Evolutionary conservation across 129 eudicot genomes (phyloP).

Genomic region (carrot (Daucus carota)): DNA sequence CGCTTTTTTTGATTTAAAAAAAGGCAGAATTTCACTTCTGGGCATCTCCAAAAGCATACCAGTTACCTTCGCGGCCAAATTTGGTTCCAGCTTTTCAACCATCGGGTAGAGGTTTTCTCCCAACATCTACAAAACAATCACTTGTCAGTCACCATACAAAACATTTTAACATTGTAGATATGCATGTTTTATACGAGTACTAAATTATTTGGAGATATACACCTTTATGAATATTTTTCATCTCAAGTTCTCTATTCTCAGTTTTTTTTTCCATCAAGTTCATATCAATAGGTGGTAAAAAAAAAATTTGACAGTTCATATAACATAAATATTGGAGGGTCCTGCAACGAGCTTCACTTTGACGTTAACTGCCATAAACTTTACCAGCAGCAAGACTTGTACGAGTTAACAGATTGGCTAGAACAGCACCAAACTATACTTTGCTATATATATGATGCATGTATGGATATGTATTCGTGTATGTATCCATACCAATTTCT

Average conservation of each 20-base stretch:
- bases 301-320: background rate
- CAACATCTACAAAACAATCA: constrained; percentile 43
- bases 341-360: background rate
- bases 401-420: background rate
- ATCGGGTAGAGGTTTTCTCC: constrained; percentile 72
- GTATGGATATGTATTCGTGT: background rate
- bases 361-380: background rate
- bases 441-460: background rate
- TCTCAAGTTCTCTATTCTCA: background rate
- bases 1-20: constrained; percentile 70
- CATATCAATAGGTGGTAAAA: background rate
- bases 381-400: background rate
- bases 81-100: constrained; percentile 68
- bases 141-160: background rate
- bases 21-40: constrained; percentile 58
- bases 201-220: background rate
- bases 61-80: constrained; percentile 68
- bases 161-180: background rate
- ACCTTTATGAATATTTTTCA: background rate
- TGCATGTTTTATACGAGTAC: constrained; percentile 1
- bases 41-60: constrained; percentile 89
- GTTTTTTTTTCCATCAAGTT: background rate
- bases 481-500: constrained; percentile 52
- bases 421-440: background rate
- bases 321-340: background rate